A percentile compares a stretch with the other conserved stretches of the same genome.
These are phyloP conservation scores for Penicillium atrosanguineum DNA, from an alignment of 495 filamentous ascomycete genomes.

Conservation along the genomic window DNA sequence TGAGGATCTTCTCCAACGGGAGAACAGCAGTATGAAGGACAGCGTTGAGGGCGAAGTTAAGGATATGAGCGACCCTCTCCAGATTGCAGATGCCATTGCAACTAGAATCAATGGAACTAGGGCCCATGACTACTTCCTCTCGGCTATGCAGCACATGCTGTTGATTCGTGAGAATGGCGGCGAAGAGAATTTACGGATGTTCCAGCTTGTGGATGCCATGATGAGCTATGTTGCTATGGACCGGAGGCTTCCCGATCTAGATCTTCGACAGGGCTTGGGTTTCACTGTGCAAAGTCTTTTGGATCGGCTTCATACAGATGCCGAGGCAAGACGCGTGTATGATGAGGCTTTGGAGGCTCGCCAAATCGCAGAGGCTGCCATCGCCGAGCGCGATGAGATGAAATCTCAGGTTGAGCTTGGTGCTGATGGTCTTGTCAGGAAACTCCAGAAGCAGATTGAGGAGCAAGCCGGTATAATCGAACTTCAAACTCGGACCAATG, in stretches of 20 bases:
- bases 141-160: slow-evolving; percentile 90
- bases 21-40: slow-evolving; percentile 86
- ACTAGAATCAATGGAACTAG: slow-evolving; percentile 78
- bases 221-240: slow-evolving; percentile 99
- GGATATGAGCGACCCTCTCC: slow-evolving; percentile 88
- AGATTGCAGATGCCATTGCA: slow-evolving; percentile 93
- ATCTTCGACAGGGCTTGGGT: slow-evolving; percentile 93
- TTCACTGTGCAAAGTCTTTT: slow-evolving; percentile 95
- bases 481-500: slow-evolving; percentile 78
- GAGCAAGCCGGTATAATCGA: slow-evolving; percentile 90
- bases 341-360: slow-evolving; percentile 88
- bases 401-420: slow-evolving; percentile 87
- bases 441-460: slow-evolving; percentile 87
- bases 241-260: slow-evolving; percentile 89
- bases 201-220: slow-evolving; percentile 97
- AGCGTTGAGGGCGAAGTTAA: slow-evolving; percentile 87
- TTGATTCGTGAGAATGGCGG: slow-evolving; percentile 90
- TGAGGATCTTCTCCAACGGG: slow-evolving; percentile 91
- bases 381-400: slow-evolving; percentile 97
- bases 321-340: slow-evolving; percentile 83
- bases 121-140: slow-evolving; percentile 93
- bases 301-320: slow-evolving; percentile 94
- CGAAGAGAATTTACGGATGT: slow-evolving; percentile 92
- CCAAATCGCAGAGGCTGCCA: slow-evolving; percentile 89
- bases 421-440: slow-evolving; percentile 89